Percentiles rank a stretch among this genome's conserved stretches.
Conservation (phyloP, 768 basidiomycete species). For the Tulasnella calospora region DNA sequence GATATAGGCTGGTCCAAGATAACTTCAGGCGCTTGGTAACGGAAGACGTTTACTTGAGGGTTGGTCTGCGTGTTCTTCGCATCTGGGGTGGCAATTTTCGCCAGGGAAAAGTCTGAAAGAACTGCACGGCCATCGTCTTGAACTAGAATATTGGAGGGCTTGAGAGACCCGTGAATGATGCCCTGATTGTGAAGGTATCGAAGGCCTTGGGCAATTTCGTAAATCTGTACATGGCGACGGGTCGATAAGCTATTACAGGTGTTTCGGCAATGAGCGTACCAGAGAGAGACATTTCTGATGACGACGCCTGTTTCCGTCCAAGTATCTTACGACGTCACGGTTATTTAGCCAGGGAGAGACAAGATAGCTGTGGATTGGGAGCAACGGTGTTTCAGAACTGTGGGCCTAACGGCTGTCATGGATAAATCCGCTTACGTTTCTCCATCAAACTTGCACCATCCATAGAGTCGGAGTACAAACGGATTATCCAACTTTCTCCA, state of each 20-base stretch:
- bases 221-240: background rate
- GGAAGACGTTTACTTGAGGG: background rate
- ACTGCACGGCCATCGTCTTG: slow-evolving; percentile 3
- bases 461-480: slow-evolving; percentile 4
- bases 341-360: slow-evolving; percentile 2
- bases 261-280: background rate
- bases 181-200: slow-evolving; percentile 18
- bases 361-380: background rate
- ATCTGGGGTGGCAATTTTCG: background rate
- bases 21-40: slow-evolving; percentile 15
- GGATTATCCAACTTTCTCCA: slow-evolving; percentile 12
- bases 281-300: background rate
- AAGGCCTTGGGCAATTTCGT: slow-evolving; percentile 2
- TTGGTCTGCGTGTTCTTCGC: background rate
- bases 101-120: slow-evolving; percentile 14
- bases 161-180: slow-evolving; percentile 15
- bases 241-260: background rate
- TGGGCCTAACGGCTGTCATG: background rate
- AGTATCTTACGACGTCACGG: slow-evolving; percentile 10
- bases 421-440: background rate
- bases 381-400: background rate
- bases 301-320: background rate
- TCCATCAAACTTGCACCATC: background rate
- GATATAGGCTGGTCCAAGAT: background rate
- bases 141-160: slow-evolving; percentile 19